Percentiles rank a stretch among this genome's conserved stretches.
These are phyloP conservation scores for Pholiota adiposa DNA, from an alignment of 1,284 basidiomycete genomes.

Conservation along the genomic window DNA sequence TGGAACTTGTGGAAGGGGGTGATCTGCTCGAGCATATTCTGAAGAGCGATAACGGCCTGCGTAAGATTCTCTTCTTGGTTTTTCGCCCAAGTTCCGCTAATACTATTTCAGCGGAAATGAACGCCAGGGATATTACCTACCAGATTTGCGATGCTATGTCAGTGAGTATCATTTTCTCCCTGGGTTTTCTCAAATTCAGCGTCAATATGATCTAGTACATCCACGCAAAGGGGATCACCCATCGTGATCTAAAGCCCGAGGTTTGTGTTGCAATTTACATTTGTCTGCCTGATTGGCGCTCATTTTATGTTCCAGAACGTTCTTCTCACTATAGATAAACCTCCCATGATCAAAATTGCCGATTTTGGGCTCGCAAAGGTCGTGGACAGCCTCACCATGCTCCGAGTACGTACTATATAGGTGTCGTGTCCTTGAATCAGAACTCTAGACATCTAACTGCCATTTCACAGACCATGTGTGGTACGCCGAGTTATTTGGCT, in stretches of 20 bases:
- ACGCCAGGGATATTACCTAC: constrained; percentile 65
- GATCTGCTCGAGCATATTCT: constrained; percentile 88
- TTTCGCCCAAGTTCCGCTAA: not conserved
- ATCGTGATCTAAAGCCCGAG: constrained; percentile 94
- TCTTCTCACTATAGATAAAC: constrained; percentile 66
- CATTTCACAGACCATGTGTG: constrained; percentile 81
- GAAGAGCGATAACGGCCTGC: constrained; percentile 49
- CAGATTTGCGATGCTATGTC: constrained; percentile 77
- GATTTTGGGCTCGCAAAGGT: constrained; percentile 95
- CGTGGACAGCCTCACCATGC: constrained; percentile 74
- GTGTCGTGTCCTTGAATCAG: no score
- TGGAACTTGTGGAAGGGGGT: constrained; percentile 85
- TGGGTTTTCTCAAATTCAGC: no score
- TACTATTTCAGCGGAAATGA: constrained; percentile 51
- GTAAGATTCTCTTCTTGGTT: constrained; percentile 47
- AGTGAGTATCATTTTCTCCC: constrained; percentile 41
- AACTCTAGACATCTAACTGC: no score
- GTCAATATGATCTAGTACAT: constrained; percentile 58
- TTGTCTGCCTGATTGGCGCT: not conserved
- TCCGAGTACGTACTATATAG: constrained; percentile 49
- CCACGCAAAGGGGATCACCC: constrained; percentile 76
- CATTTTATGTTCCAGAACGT: constrained; percentile 55
- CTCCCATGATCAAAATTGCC: constrained; percentile 81
- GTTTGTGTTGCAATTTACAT: constrained; percentile 34
- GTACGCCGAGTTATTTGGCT: constrained; percentile 84